phyloP scores from a whole-genome alignment of 768 basidiomycete genomes.

The Kondoa subrosea region DNA sequence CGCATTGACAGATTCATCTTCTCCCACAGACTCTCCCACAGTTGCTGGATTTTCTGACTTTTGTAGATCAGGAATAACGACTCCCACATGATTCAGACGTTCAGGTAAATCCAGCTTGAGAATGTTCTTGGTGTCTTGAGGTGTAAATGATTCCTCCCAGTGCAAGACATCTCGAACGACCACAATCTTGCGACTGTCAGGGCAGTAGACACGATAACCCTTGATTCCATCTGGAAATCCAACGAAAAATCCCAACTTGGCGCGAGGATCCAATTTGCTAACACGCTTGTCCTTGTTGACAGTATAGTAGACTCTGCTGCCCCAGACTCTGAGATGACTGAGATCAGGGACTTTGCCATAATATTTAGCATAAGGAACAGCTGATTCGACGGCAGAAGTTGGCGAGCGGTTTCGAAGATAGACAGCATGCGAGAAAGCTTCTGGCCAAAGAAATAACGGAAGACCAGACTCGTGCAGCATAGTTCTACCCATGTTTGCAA shows the following conservation, averaged over 20 bases:
- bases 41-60: too few species aligned
- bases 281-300: not conserved
- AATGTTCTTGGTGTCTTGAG: too few species aligned
- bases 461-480: not conserved
- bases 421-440: not conserved
- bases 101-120: too few species aligned
- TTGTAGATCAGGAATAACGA: too few species aligned
- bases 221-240: too few species aligned
- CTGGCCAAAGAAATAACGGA: not conserved
- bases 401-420: not conserved
- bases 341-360: not conserved
- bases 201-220: too few species aligned
- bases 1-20: too few species aligned
- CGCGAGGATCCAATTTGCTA: not conserved
- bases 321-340: not conserved
- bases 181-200: too few species aligned
- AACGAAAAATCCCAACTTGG: not conserved
- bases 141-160: too few species aligned
- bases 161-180: too few species aligned
- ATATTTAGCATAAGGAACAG: not conserved
- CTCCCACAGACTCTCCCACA: too few species aligned
- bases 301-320: not conserved
- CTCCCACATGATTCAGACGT: too few species aligned
- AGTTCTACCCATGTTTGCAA: not conserved
- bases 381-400: not conserved